Evolutionary conservation across 805 yeast genomes (phyloP).

Genomic region (Suhomyces prunicola): DNA sequence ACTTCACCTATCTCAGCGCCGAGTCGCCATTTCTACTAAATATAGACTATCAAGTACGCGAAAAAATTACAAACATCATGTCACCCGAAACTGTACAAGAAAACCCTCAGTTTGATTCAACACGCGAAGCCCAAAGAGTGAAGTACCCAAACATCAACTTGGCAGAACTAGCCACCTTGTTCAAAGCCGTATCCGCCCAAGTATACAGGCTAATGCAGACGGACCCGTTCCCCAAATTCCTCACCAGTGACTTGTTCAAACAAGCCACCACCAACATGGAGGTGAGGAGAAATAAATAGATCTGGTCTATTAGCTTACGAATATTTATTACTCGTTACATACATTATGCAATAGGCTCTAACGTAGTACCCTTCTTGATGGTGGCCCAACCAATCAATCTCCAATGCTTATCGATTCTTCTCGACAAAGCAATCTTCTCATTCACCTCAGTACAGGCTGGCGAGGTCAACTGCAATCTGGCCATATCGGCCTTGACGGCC

Average conservation of each 20-base stretch:
- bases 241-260: conserved; percentile 27
- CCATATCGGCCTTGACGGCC: conserved; percentile 99
- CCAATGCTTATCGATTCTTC: conserved; percentile 99
- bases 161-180: conserved; percentile 27
- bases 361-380: conserved; percentile 87
- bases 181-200: conserved; percentile 46
- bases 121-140: background rate
- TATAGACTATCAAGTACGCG: conserved; percentile 54
- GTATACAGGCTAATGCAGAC: conserved; percentile 61
- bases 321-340: background rate
- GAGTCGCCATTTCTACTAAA: conserved; percentile 72
- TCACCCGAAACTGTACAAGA: too few relatives aligned
- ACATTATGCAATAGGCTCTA: conserved; percentile 63
- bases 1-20: conserved; percentile 58
- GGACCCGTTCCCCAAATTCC: conserved; percentile 73
- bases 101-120: background rate
- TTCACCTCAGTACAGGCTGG: conserved; percentile 99
- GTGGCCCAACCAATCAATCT: conserved; percentile 99
- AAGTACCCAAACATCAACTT: conserved; percentile 4
- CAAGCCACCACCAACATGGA: conserved; percentile 1
- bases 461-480: conserved; percentile 90
- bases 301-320: too few relatives aligned
- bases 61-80: conserved; percentile 27
- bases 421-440: conserved; percentile 96
- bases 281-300: background rate